Evolutionary conservation across 108 stramenopile genomes (phyloP).

Genomic region (Mediolabrus comicus): DNA sequence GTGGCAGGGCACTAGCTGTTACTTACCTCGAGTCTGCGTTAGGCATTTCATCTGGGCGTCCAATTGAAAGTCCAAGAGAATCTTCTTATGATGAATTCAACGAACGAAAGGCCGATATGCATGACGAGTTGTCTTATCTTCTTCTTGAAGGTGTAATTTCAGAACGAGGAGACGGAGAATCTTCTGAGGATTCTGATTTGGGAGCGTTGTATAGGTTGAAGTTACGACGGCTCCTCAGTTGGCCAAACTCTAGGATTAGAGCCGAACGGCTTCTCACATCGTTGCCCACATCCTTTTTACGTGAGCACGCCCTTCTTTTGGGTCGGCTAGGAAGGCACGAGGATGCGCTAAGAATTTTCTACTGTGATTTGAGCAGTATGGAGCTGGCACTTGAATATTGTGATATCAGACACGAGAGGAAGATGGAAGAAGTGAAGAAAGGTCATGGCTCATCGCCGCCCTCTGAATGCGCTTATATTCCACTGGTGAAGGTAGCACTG

Average conservation of each 20-base stretch:
- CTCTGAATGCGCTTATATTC: slow-evolving; percentile 75
- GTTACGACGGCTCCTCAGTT: slow-evolving; percentile 71
- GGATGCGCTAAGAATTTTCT: slow-evolving; percentile 84
- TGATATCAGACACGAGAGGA: slow-evolving; percentile 69
- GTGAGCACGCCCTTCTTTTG: slow-evolving; percentile 82
- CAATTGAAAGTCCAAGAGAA: slow-evolving; percentile 43
- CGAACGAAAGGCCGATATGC: slow-evolving; percentile 68
- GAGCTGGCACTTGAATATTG: slow-evolving; percentile 88
- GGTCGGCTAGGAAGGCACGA: slow-evolving; percentile 84
- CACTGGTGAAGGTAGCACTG: slow-evolving; percentile 81
- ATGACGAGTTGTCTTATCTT: slow-evolving; percentile 82
- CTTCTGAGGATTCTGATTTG: slow-evolving; percentile 56
- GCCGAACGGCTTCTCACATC: slow-evolving; percentile 71
- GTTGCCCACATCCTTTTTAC: slow-evolving; percentile 75
- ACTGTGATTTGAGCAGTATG: slow-evolving; percentile 68
- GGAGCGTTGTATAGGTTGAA: slow-evolving; percentile 75
- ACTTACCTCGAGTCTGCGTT: slow-evolving; percentile 82
- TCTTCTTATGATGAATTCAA: slow-evolving; percentile 40
- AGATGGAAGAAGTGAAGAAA: slow-evolving; percentile 55
- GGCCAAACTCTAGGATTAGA: slow-evolving; percentile 70
- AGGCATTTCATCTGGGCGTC: slow-evolving; percentile 76
- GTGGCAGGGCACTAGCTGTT: slow-evolving; percentile 72
- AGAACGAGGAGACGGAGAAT: slow-evolving; percentile 69
- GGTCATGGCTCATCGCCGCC: slow-evolving; percentile 4
- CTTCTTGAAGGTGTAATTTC: slow-evolving; percentile 86